phyloP scores from a whole-genome alignment of 2,329 filamentous ascomycete genomes.

The Botrytis porri region DNA sequence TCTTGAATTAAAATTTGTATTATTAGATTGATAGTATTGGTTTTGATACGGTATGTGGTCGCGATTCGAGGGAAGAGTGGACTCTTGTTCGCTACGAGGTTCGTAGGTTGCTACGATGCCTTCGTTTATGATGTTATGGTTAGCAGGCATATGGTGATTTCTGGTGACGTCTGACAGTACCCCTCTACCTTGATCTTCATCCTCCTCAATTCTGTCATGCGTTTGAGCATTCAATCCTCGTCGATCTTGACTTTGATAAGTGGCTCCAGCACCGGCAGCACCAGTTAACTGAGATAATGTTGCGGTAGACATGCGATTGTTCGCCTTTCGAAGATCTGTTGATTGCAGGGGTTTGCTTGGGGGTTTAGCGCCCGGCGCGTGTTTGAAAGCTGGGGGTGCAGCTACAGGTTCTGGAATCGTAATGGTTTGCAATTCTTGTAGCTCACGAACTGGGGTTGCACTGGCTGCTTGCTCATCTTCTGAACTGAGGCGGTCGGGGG shows the following conservation, averaged over 20 bases:
- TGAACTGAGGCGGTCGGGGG: conserved; percentile 54
- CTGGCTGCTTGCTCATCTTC: conserved; percentile 49
- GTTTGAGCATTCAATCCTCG: conserved; percentile 26
- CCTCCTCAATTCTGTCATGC: conserved; percentile 32
- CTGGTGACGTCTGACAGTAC: conserved; percentile 40
- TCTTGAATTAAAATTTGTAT: conserved; percentile 21
- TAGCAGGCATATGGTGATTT: conserved; percentile 38
- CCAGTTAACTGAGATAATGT: conserved; percentile 79
- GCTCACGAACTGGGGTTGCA: conserved; percentile 47
- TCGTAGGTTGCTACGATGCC: conserved; percentile 37
- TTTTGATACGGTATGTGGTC: conserved; percentile 23
- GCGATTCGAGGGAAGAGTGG: conserved; percentile 19
- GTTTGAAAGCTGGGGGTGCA: conserved; percentile 74
- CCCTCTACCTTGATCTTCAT: conserved; percentile 40
- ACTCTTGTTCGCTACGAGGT: conserved; percentile 19
- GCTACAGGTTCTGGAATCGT: conserved; percentile 67
- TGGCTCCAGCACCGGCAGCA: conserved; percentile 52
- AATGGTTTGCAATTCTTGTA: conserved; percentile 58
- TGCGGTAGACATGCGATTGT: conserved; percentile 76
- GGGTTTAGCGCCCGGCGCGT: conserved; percentile 69
- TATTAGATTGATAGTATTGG: conserved; percentile 9
- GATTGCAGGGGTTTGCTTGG: conserved; percentile 68
- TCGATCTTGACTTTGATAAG: conserved; percentile 41
- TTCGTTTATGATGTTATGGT: conserved; percentile 37
- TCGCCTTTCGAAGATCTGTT: conserved; percentile 74